phyloP scores from a whole-genome alignment of 441 rosid species.

The Brassica hybrid region DNA sequence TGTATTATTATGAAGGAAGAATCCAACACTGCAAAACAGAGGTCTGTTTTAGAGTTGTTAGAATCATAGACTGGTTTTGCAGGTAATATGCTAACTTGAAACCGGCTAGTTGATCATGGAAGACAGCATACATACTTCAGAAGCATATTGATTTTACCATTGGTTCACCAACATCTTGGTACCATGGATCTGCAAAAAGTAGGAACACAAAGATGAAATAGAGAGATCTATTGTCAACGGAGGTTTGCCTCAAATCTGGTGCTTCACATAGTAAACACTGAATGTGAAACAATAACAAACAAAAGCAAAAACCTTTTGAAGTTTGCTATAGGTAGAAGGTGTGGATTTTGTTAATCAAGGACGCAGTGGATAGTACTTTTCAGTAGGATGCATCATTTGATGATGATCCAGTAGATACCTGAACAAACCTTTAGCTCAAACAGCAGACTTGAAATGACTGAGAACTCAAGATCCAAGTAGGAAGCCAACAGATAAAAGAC shows the following conservation, averaged over 20 bases:
- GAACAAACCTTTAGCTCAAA: conserved; percentile 19
- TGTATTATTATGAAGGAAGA: neutral
- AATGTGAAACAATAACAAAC: conserved; percentile 23
- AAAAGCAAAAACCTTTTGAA: conserved; percentile 61
- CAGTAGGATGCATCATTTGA: conserved; percentile 89
- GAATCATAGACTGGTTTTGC: neutral
- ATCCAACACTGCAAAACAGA: neutral
- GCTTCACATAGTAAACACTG: conserved; percentile 19
- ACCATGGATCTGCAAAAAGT: conserved; percentile 76
- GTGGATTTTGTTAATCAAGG: conserved; percentile 86
- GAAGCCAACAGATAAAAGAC: conserved; percentile 15
- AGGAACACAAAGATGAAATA: conserved; percentile 2
- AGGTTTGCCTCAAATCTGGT: neutral
- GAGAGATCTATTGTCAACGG: neutral
- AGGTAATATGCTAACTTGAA: conserved; percentile 1
- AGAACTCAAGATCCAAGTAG: conserved; percentile 8
- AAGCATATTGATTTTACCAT: conserved; percentile 62
- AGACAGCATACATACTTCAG: neutral
- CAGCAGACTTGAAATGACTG: conserved; percentile 16
- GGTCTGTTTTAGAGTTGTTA: neutral
- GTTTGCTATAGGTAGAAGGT: conserved; percentile 77
- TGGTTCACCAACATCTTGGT: conserved; percentile 85
- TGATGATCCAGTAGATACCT: conserved; percentile 83
- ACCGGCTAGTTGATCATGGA: neutral
- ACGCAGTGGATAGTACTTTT: conserved; percentile 90